Conservation (phyloP, 495 filamentous ascomycete genomes). For the Parmelia sp. region DNA sequence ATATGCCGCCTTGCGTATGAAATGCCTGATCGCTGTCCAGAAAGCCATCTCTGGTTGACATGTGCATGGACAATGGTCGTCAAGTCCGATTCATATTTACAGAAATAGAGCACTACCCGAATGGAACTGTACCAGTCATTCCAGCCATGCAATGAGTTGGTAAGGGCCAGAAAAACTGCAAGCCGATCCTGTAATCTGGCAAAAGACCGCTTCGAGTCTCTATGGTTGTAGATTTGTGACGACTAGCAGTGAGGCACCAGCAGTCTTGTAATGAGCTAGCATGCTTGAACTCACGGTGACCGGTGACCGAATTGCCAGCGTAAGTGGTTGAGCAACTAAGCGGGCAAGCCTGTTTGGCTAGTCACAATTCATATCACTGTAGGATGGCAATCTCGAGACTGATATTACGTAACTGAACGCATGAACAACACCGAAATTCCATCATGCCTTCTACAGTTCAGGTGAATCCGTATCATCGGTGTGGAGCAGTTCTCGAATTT, state of each 20-base stretch:
- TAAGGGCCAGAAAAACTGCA: not conserved
- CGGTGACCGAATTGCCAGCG: not conserved
- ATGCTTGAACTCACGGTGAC: not conserved
- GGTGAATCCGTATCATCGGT: not conserved
- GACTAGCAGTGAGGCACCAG: not conserved
- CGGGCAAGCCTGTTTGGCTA: not conserved
- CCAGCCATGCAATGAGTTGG: not conserved
- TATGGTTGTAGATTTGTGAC: not conserved
- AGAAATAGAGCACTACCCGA: not conserved
- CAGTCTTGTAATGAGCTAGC: not conserved
- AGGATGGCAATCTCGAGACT: not conserved
- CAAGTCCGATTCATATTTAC: not conserved
- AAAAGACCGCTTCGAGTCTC: not conserved
- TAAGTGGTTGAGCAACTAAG: not conserved
- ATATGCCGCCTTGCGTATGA: not conserved
- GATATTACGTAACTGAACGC: not conserved
- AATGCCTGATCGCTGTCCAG: not conserved
- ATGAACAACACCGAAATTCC: not conserved
- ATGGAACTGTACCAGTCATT: not conserved
- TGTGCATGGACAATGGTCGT: not conserved
- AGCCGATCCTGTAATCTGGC: not conserved
- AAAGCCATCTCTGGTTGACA: not conserved
- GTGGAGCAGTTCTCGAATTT: not conserved
- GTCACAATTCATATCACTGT: not conserved
- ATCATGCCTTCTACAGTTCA: not conserved